A percentile compares a stretch with the other conserved stretches of the same genome.
Evolutionary conservation across 495 filamentous ascomycete genomes (phyloP).

Genomic region (Thermochaetoides thermophila): DNA sequence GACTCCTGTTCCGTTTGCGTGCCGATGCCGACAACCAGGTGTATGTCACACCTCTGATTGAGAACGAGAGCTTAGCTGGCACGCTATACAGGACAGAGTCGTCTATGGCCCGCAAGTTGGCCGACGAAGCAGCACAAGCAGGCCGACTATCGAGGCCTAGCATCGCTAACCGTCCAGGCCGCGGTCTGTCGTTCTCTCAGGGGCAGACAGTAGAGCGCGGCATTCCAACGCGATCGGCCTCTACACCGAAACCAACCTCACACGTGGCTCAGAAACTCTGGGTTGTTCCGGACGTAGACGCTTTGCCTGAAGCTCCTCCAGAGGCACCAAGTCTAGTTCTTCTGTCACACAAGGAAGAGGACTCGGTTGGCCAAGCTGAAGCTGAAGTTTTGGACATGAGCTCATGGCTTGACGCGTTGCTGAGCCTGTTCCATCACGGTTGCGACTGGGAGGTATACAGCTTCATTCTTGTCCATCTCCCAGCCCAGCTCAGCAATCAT

Average conservation of each 20-base stretch:
- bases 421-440: conserved; percentile 58
- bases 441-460: conserved; percentile 91
- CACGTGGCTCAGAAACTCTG: conserved; percentile 32
- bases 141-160: conserved; percentile 24
- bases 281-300: conserved; percentile 36
- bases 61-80: conserved; percentile 56
- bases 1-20: conserved; percentile 69
- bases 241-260: conserved; percentile 21
- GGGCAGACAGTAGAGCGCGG: conserved; percentile 24
- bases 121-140: conserved; percentile 33
- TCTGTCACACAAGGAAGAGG: conserved; percentile 10
- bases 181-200: conserved; percentile 35
- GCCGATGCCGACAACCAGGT: conserved; percentile 64
- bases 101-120: conserved; percentile 34
- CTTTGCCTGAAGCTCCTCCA: conserved; percentile 31
- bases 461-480: conserved; percentile 75
- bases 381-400: conserved; percentile 43
- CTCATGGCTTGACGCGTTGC: conserved; percentile 62
- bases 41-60: conserved; percentile 46
- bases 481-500: conserved; percentile 77
- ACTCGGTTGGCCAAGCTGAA: conserved; percentile 7
- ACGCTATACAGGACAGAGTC: conserved; percentile 51
- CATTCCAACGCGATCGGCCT: conserved; percentile 18
- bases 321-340: conserved; percentile 30
- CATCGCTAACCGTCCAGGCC: conserved; percentile 21